Evolutionary conservation across 305 asterid genomes (phyloP), one percentile per base, ranked within the genome.

Genomic region (Ajuga reptans): DNA sequence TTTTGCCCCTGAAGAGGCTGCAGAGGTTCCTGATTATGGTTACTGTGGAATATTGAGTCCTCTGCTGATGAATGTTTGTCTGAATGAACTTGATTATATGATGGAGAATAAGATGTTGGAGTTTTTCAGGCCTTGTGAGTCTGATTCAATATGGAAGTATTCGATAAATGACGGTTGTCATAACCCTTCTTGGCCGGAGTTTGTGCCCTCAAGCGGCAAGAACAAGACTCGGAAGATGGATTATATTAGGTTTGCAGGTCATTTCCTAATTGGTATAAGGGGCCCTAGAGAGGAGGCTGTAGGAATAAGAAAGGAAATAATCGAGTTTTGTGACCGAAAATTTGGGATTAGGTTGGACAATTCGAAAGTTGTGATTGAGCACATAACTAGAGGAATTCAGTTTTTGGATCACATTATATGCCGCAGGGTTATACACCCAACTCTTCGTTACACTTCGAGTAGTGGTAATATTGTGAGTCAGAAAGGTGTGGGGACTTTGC

Each of bases 111-210:
- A 78, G 83, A 81, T 82, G 68, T 77, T 76, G 5, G 88, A 85
- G 65, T 92, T 88, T 63, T 90, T 92, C 79, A 72, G 80, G 77
- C 96, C 97, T 21, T 78, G 79, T 63, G 84, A 77, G 70, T 79
- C 76, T 11, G 98, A 92, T 78, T 81, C 97, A 0, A 88, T 90
- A 80, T 88, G 98, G 98, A 90, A 83, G 80, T 74, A 86, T 74
- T 88, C 96, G 14, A 83, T 92, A 68, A 75, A 83, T 21, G 97
- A 92, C 72, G 92, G 95, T 45, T 90, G 90, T 72, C 98, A 92
- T 47, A 92, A 90, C 82, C 97, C 98, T 31, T 91, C 97, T 45
- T 92, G 98, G 97, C 98, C 98, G 0, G 98, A 92, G 78, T 92
- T 92, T 73, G 98, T 92, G 64, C 98, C 97, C 3, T 79, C 97